Percentiles rank a stretch among this genome's conserved stretches.
Conservation (phyloP, 257 asterid genomes). For the Forsythia suspensa region DNA sequence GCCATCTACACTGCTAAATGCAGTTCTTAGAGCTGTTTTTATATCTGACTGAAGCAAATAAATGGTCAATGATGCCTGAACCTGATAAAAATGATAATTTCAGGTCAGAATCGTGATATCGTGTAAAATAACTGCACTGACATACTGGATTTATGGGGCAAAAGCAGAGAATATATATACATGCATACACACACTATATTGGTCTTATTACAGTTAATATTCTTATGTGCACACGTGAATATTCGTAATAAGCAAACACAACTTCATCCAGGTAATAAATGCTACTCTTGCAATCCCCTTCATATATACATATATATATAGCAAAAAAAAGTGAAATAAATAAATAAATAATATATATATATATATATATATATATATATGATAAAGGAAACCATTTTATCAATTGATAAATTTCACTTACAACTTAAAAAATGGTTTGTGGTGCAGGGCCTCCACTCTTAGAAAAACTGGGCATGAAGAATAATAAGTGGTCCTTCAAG, state of each 20-base stretch:
- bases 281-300: too few species aligned
- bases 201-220: background rate
- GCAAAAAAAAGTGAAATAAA: too few species aligned
- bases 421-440: background rate
- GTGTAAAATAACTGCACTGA: slow-evolving; percentile 14
- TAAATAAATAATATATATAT: too few species aligned
- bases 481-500: background rate
- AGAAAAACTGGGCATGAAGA: background rate
- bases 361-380: too few species aligned
- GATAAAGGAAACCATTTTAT: background rate
- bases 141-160: background rate
- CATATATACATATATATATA: too few species aligned
- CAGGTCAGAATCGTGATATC: slow-evolving; percentile 18
- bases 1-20: slow-evolving; percentile 90
- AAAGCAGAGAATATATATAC: slow-evolving; percentile 1
- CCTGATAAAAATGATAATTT: slow-evolving; percentile 54
- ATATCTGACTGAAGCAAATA: slow-evolving; percentile 94
- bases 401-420: background rate
- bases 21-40: slow-evolving; percentile 87
- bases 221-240: background rate
- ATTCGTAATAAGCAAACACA: background rate
- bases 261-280: too few species aligned
- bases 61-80: slow-evolving; percentile 79
- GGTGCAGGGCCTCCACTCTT: background rate
- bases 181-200: background rate